A percentile compares a stretch with the other conserved stretches of the same genome.
phyloP scores from a whole-genome alignment of 345 rosid genomes.

The Pistacia atlantica region DNA sequence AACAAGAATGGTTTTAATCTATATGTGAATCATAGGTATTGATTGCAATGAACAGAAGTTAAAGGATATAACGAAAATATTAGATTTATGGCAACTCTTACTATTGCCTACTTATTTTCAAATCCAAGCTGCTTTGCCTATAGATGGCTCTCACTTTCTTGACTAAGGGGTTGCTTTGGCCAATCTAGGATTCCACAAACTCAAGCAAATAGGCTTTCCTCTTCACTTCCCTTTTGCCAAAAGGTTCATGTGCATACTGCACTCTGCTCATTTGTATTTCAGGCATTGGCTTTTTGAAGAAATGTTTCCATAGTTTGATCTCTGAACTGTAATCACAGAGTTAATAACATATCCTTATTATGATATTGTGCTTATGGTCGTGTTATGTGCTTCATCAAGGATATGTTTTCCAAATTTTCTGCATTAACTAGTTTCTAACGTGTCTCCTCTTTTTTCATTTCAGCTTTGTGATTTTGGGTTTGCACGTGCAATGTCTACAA shows the following conservation, averaged over 20 bases:
- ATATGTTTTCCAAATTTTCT: not conserved
- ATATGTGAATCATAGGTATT: no score
- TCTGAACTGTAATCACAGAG: not conserved
- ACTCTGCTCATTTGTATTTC: not conserved
- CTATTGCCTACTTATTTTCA: not conserved
- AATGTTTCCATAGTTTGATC: constrained; percentile 8
- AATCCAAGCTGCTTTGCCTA: not conserved
- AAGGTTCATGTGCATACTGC: not conserved
- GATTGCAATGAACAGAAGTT: no score
- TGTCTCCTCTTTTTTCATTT: constrained; percentile 13
- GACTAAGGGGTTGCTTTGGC: not conserved
- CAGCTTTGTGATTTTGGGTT: constrained; percentile 99
- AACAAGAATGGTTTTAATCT: no score
- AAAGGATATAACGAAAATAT: no score
- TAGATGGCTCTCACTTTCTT: not conserved
- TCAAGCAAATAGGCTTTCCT: not conserved
- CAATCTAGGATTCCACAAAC: not conserved
- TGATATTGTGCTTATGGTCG: not conserved
- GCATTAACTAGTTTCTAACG: not conserved
- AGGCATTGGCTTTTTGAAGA: not conserved
- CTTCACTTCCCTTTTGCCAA: not conserved
- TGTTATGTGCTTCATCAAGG: not conserved
- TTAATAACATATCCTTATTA: constrained; percentile 4
- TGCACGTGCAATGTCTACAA: constrained; percentile 98
- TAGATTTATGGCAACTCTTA: no score